These are phyloP conservation scores for Aspergillus aculeatinus DNA, from an alignment of 2,329 filamentous ascomycete genomes.

Conservation along the genomic window DNA sequence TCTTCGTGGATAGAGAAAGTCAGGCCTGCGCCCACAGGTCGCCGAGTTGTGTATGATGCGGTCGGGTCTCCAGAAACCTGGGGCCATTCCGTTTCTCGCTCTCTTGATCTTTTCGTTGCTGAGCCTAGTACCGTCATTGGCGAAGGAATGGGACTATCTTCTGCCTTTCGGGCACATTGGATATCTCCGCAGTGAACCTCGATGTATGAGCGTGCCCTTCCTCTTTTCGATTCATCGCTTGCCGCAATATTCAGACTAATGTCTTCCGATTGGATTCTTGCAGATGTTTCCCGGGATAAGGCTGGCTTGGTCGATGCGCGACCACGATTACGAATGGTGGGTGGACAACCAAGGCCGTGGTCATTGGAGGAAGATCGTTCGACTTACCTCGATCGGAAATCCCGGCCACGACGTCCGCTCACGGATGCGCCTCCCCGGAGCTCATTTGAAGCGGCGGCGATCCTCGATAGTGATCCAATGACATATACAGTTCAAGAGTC, in stretches of 20 bases:
- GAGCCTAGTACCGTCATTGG: constrained; percentile 34
- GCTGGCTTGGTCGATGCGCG: constrained; percentile 21
- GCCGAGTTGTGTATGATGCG: constrained; percentile 32
- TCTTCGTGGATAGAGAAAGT: constrained; percentile 5
- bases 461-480: constrained; percentile 21
- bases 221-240: constrained; percentile 5
- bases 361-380: constrained; percentile 12
- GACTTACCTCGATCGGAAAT: constrained; percentile 11
- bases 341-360: constrained; percentile 21
- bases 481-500: constrained; percentile 21
- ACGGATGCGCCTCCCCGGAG: constrained; percentile 16
- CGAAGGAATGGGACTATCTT: constrained; percentile 29
- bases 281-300: constrained; percentile 30
- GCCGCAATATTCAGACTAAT: background rate
- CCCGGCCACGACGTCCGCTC: constrained; percentile 13
- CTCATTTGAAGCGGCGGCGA: constrained; percentile 20
- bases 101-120: constrained; percentile 35
- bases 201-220: constrained; percentile 24
- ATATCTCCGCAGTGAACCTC: constrained; percentile 22
- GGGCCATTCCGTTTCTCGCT: constrained; percentile 35
- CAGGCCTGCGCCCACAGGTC: constrained; percentile 11
- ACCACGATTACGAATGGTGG: constrained; percentile 17
- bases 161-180: constrained; percentile 30
- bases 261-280: background rate
- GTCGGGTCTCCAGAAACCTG: constrained; percentile 35